Base-by-base conservation (phyloP, 768 basidiomycete species). In the Mycena vitilis region DNA sequence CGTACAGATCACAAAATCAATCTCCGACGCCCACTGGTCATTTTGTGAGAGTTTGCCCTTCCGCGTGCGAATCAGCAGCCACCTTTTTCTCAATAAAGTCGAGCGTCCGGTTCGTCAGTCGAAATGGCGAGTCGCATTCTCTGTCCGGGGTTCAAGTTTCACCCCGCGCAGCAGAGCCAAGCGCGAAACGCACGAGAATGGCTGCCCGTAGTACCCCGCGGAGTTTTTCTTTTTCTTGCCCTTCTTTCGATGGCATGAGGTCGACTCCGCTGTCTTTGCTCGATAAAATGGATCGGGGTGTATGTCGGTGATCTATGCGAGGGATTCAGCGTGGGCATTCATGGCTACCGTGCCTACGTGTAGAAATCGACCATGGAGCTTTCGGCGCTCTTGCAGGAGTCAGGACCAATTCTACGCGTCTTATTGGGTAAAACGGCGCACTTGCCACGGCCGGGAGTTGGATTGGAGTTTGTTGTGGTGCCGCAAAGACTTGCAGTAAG, bases 1-100 rank as follows among this genome's bases (percentile, higher is more conserved):
- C 63, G 48, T 64, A 92, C 93, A 96, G 42, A 98, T 84, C 38
- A 98, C 94, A 76, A 96, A 98, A 75, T 98, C 95, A 45, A 98
- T 86, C 73, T 96, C 89, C 66, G 87, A 83, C 48, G 90, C 87
- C 94, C 94, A 96, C 68, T 72, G 30, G 30, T 30, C 30, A 30
- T 30, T 30, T 30, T 30, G 30, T 30, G 30, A 30, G 30, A 30
- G 30, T 30, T 2, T 30, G 30, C 30, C 30, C 30, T 30, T 30
- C 30, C 30, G 30, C 30, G 30, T 2, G 30, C 30, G 30, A 30
- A 30, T 30, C 30, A 30, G 30, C 30, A 30, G 30, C 40, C 16
- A 67, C 70, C 62, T 94, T 85, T 71, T 89, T 84, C 58, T 90
- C 90, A 62, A 96, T 78, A 81, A 85, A 94, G 70, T 95, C 91